Percentiles rank a stretch among this genome's conserved stretches.
phyloP scores from a whole-genome alignment of 1,284 basidiomycete species.

The Ceratobasidium sp. region DNA sequence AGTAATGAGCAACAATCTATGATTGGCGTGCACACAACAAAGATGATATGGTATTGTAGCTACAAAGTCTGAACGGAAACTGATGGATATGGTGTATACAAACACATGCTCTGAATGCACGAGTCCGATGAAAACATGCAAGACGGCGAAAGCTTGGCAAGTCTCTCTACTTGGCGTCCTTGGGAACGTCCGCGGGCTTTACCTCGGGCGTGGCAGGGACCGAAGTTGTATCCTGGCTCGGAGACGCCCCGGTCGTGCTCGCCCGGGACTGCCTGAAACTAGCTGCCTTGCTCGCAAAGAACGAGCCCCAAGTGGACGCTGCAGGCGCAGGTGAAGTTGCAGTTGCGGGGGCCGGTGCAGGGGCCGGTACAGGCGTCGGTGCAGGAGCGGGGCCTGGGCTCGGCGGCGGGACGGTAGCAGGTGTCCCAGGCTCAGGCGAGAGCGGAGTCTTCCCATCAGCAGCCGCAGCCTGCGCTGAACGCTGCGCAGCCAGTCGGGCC shows the following conservation, averaged over 20 bases:
- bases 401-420: conserved; percentile 16
- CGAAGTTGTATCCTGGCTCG: background rate
- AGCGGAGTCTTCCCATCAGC: conserved; percentile 7
- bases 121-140: conserved; percentile 16
- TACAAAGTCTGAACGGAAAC: conserved; percentile 11
- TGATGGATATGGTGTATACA: conserved; percentile 35
- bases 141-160: conserved; percentile 9
- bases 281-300: conserved; percentile 49
- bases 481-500: conserved; percentile 46
- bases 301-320: conserved; percentile 48
- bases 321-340: conserved; percentile 39
- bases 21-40: background rate
- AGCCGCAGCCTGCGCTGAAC: conserved; percentile 3
- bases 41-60: conserved; percentile 36
- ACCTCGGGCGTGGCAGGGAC: conserved; percentile 37
- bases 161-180: background rate
- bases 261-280: conserved; percentile 42
- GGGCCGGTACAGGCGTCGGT: conserved; percentile 33
- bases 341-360: conserved; percentile 25
- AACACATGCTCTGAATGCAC: conserved; percentile 14
- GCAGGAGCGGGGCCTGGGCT: conserved; percentile 28
- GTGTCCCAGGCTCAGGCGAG: conserved; percentile 2
- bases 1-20: too few species aligned
- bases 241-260: conserved; percentile 15
- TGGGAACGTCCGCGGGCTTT: conserved; percentile 20